Evolutionary conservation across 129 eudicot genomes (phyloP), one percentile per base, ranked within the genome.

Genomic region (Calendula officinalis): DNA sequence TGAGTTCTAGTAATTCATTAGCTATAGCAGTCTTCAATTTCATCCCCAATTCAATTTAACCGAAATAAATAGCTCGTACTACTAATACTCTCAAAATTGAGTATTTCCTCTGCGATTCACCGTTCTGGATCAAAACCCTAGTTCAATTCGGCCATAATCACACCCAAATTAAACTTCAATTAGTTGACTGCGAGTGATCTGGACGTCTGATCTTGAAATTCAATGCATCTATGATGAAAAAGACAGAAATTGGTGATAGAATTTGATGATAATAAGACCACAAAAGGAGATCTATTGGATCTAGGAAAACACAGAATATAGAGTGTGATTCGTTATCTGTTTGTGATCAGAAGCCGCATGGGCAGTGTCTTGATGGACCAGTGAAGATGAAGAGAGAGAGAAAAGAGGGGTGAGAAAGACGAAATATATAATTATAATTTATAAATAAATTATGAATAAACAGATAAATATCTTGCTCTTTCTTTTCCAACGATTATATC

Each of bases 311-410:
- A 51, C 63, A 43, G 3, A 53, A n/a, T 17, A 22, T 15, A 11
- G 66, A 62, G 74, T 42, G 27, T 39, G 75, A 62, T 69, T 69
- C 67, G 80, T 69, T 62, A 68, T 75, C 71, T 76, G 67, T 57
- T 56, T 8, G 71, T 65, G 76, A 76, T 69, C 75, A 62, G 75
- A 61, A 47, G 60, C 11, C 61, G 59, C 70, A 76, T 69, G 75
- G 78, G 78, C 60, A 65, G 53, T 56, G 78, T 65, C 55, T 56
- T 62, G 65, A 49, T 56, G 75, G 80, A 69, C 75, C 76, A 76
- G 80, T 69, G 67, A 62, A 17, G 60, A 73, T 6, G 65, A 6
- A 53, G 53, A 16, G 54, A 33, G 54, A 33, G 67, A 10, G 51
- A 46, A 43, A 35, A 14, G 49, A 40, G 41, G 39, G 61, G 55